Base-by-base conservation (phyloP, 192 early-diverging fungal species). In the Rhizoclosmatium sp. region DNA sequence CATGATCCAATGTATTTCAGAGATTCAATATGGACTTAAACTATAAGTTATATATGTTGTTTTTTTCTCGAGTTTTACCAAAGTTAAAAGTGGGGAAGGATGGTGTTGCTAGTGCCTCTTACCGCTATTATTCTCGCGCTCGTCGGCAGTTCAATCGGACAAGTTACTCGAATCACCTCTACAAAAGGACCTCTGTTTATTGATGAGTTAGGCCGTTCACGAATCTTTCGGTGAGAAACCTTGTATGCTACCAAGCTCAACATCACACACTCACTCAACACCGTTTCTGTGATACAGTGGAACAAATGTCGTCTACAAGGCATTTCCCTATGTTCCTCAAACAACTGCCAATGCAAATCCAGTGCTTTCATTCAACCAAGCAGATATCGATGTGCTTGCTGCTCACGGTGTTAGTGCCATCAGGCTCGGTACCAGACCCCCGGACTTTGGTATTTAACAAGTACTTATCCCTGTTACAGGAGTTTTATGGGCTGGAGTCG, bases 401-500 rank as follows among this genome's bases (percentile, higher is more conserved):
- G 4, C 14, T 40, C 42, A 62, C 47, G 69, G 69, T 12, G 49
- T 54, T 16, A 80, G 61, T 23, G 78, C 78, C 23, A 56, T 73
- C 48, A 21, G 69, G 7, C 71, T 73, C 0, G 78, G 78, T 71
- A 47, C 60, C 21, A 59, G 48, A 14, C 58, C 2, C 2, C 23
- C 62, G 5, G 12, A 41, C 5, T 65, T 10, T 10, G 10, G 21
- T 10, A 16, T 65, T 21, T 5, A 16, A 16, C 23, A 65, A 41
- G 7, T 42, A 16, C 5, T 23, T 62, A 7, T 62, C 21, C 31
- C 0, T 4, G 23, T 7, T 31, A 0, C 60, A 75, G 72, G 75
- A 7, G 49, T 76, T 16, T 47, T 80, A 46, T 92, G 91, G 91
- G 85, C 90, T 9, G 91, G 90, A 48, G 89, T 86, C 14, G 91